Evolutionary conservation across 1,284 basidiomycete species (phyloP), one percentile per base, ranked within the genome.

Genomic region (Pterulicium gracile): DNA sequence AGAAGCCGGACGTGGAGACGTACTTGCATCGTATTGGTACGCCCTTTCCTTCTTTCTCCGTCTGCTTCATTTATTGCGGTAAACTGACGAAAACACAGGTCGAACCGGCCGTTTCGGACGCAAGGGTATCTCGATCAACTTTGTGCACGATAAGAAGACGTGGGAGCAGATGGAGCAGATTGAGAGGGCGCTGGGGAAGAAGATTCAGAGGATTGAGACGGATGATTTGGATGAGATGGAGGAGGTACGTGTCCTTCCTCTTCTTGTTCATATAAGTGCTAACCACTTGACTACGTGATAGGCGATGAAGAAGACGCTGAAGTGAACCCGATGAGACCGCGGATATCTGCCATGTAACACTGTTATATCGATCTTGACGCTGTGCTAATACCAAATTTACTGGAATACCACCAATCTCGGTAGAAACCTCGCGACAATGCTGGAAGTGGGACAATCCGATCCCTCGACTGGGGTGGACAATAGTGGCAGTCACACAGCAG

Each of bases 1-100:
- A 66, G 41, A 66, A 63, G 52, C 90, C 93, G 0, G 96, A 99
- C 62, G 73, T 94, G 23, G 96, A 98, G 70, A 98, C 95, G 0
- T 99, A 99, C 62, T 83, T 98, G 49, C 96, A 99, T 67, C 83
- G 96, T 53, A 98, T 99, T 51, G 95, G 94, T 90, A 50, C 47
- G 82, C 68, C 7, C 2, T 24, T 43, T 36, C 27, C 27, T 40
- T 43, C 18, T 22, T 13, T 15, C 35, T 19, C 23, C 22, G 19
- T 24, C 20, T 35, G 42, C 7, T 12, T 43, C 41, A 32, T 15
- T n/a, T 18, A 41, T 23, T n/a, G 20, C 19, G 47, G 52, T 32
- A 14, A 34, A 47, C 42, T 17, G 40, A n/a, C 14, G 45, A 49
- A 22, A 43, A 23, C 20, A 40, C 45, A 93, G 91, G 92, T 47